These are phyloP conservation scores for Pueraria montana DNA, from an alignment of 306 rosid genomes.

Conservation along the genomic window DNA sequence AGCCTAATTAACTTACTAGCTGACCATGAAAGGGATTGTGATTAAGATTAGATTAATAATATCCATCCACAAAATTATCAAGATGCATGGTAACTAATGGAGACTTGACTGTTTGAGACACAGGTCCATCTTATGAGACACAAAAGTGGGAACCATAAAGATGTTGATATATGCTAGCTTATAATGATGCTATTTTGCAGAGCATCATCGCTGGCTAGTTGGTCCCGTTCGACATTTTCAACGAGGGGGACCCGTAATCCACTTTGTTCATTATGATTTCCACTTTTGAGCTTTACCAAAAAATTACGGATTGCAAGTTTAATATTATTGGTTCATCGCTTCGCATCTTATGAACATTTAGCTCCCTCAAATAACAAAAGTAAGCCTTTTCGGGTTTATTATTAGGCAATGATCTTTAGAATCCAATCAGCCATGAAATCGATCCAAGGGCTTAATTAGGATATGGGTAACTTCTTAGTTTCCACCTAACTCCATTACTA, in stretches of 20 bases:
- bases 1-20: conserved; percentile 15
- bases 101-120: conserved; percentile 34
- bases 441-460: conserved; percentile 4
- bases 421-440: conserved; percentile 38
- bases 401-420: conserved; percentile 48
- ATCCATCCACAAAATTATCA: conserved; percentile 16
- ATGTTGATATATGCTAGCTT: conserved; percentile 45
- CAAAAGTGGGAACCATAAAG: conserved; percentile 59
- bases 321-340: conserved; percentile 6
- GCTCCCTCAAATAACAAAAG: conserved; percentile 42
- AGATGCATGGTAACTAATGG: conserved; percentile 1
- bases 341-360: conserved; percentile 42
- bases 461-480: not conserved
- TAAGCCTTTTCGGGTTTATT: conserved; percentile 47
- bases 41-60: conserved; percentile 2
- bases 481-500: conserved; percentile 43
- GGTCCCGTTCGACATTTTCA: conserved; percentile 59
- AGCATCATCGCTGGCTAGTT: conserved; percentile 49
- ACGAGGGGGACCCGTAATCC: conserved; percentile 62
- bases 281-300: conserved; percentile 50
- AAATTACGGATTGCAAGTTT: conserved; percentile 24
- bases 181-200: conserved; percentile 47
- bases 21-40: conserved; percentile 10
- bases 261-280: conserved; percentile 55
- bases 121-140: conserved; percentile 48